phyloP scores from a whole-genome alignment of 1,284 basidiomycete species.

The Pascua guehoae region DNA sequence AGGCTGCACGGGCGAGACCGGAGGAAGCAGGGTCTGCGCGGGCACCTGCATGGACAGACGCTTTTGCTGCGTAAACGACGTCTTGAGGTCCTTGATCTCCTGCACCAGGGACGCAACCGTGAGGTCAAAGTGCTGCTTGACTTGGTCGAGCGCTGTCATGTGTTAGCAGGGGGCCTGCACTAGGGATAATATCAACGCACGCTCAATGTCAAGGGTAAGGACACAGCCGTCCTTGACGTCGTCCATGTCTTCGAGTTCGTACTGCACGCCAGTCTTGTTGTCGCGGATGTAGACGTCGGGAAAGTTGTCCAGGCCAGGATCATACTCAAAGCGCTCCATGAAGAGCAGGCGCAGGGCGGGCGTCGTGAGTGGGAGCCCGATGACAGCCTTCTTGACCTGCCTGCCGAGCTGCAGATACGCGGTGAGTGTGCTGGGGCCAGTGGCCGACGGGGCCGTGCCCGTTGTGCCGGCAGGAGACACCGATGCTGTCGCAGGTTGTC shows the following conservation, averaged over 20 bases:
- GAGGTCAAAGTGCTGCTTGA: slow-evolving; percentile 93
- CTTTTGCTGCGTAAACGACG: slow-evolving; percentile 54
- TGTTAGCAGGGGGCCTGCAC: not conserved
- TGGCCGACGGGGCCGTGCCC: not conserved
- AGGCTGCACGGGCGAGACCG: slow-evolving; percentile 20
- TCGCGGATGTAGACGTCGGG: slow-evolving; percentile 95
- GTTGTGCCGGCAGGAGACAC: not conserved
- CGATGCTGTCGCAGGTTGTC: not conserved
- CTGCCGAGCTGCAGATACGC: slow-evolving; percentile 88
- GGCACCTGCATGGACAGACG: slow-evolving; percentile 44
- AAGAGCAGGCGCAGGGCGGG: slow-evolving; percentile 62
- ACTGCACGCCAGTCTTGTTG: slow-evolving; percentile 82
- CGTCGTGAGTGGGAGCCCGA: slow-evolving; percentile 62
- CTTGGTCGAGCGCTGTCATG: slow-evolving; percentile 84
- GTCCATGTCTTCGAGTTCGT: slow-evolving; percentile 92
- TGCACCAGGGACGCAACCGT: slow-evolving; percentile 81
- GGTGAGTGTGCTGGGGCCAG: slow-evolving; percentile 49
- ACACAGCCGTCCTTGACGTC: slow-evolving; percentile 85
- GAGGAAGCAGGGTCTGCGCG: slow-evolving; percentile 35
- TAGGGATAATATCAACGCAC: slow-evolving; percentile 62
- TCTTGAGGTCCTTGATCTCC: slow-evolving; percentile 86
- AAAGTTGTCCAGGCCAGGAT: slow-evolving; percentile 87
- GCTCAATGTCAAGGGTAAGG: slow-evolving; percentile 91
- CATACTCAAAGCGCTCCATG: slow-evolving; percentile 92
- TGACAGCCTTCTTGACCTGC: slow-evolving; percentile 80